Percentiles rank a stretch among this genome's conserved stretches.
These are phyloP conservation scores for Cladophialophora bantiana DNA, from an alignment of 2,329 filamentous ascomycete species.

Conservation along the genomic window DNA sequence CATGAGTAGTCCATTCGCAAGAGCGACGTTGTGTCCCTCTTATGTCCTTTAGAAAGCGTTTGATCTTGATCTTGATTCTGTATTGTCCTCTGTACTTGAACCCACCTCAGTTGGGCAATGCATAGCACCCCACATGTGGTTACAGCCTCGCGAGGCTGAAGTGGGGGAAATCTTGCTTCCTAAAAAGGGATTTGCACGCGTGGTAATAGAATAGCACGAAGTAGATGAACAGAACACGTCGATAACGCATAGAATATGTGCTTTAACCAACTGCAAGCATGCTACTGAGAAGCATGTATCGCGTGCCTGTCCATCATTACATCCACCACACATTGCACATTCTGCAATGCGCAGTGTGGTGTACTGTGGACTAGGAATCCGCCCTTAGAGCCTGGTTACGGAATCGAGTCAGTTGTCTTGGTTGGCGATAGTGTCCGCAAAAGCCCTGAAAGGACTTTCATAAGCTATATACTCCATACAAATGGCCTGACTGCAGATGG, in stretches of 20 bases:
- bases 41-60: background rate
- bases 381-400: background rate
- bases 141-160: slow-evolving; percentile 15
- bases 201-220: background rate
- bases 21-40: background rate
- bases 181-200: background rate
- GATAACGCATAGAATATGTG: background rate
- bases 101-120: background rate
- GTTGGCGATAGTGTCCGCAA: background rate
- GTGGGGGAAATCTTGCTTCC: slow-evolving; percentile 5
- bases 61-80: background rate
- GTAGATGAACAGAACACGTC: background rate
- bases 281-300: background rate
- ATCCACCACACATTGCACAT: background rate
- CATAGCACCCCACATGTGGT: slow-evolving; percentile 18
- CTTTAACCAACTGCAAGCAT: background rate
- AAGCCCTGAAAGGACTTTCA: background rate
- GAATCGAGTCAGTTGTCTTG: background rate
- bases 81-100: too few relatives aligned
- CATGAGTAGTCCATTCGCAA: background rate
- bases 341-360: background rate
- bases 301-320: background rate
- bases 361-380: background rate
- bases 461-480: background rate
- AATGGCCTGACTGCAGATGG: background rate